phyloP scores from a whole-genome alignment of 352 stramenopile species.

The Bremia lactucae region DNA sequence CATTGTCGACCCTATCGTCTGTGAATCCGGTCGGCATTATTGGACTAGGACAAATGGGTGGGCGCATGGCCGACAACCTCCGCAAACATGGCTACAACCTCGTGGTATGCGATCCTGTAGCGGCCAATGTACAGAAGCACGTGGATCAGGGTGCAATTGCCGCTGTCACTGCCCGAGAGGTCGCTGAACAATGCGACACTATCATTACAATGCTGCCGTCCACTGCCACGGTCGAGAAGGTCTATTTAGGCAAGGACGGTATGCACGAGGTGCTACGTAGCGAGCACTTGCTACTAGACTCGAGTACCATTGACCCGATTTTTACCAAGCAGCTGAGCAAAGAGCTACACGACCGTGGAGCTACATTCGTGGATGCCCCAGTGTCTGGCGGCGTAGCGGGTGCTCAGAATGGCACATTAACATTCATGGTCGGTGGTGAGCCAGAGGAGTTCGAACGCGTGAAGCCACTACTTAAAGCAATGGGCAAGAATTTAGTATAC shows the following conservation, averaged over 20 bases:
- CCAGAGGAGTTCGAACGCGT: conserved; percentile 49
- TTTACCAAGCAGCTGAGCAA: conserved; percentile 83
- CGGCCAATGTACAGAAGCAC: conserved; percentile 38
- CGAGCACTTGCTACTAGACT: conserved; percentile 90
- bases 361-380: conserved; percentile 89
- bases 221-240: conserved; percentile 77
- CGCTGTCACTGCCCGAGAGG: conserved; percentile 46
- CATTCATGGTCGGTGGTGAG: conserved; percentile 94
- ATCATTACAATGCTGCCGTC: conserved; percentile 94
- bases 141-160: conserved; percentile 39
- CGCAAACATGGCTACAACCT: conserved; percentile 65
- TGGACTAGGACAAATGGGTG: conserved; percentile 91
- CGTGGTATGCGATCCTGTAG: conserved; percentile 71
- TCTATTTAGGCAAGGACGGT: conserved; percentile 58
- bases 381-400: conserved; percentile 94
- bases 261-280: conserved; percentile 59
- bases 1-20: conserved; percentile 8
- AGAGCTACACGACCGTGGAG: conserved; percentile 41
- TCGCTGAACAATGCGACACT: conserved; percentile 67
- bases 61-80: conserved; percentile 89
- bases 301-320: conserved; percentile 91
- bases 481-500: conserved; percentile 92
- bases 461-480: conserved; percentile 79
- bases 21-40: conserved; percentile 79
- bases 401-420: conserved; percentile 92